phyloP scores from a whole-genome alignment of 2,329 filamentous ascomycete genomes.

The Corynespora cassiicola region DNA sequence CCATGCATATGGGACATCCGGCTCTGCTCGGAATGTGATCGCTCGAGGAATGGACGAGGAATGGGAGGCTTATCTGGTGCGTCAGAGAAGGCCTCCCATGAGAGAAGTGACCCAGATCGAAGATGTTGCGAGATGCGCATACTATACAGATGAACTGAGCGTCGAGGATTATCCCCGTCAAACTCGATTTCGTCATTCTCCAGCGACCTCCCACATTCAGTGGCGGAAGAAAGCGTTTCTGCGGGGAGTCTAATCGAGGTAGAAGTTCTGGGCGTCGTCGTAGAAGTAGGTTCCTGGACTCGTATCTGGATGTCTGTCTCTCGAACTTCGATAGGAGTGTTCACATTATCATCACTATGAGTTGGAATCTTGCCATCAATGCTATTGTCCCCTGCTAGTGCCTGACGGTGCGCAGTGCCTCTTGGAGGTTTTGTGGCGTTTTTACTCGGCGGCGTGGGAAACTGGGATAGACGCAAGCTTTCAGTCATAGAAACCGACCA shows the following conservation, averaged over 20 bases:
- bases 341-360: no score
- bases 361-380: no score
- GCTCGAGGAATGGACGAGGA: slow-evolving; percentile 18
- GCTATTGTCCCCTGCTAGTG: no score
- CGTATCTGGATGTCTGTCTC: no score
- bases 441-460: slow-evolving; percentile 24
- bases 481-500: slow-evolving; percentile 37
- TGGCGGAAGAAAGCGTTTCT: no score
- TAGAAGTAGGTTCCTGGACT: no score
- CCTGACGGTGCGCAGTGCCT: slow-evolving; percentile 7
- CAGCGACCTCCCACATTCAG: not conserved
- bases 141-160: slow-evolving; percentile 49
- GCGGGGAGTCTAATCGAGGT: not conserved
- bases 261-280: slow-evolving; percentile 24
- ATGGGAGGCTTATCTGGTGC: slow-evolving; percentile 23
- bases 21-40: slow-evolving; percentile 27
- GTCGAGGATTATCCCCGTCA: slow-evolving; percentile 26
- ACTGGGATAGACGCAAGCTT: slow-evolving; percentile 38
- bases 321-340: no score
- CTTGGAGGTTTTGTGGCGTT: slow-evolving; percentile 16
- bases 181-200: slow-evolving; percentile 11
- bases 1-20: slow-evolving; percentile 13
- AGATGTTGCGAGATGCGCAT: slow-evolving; percentile 55
- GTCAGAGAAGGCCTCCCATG: slow-evolving; percentile 41
- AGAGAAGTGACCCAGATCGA: slow-evolving; percentile 48